Conservation (phyloP, 2,329 filamentous ascomycete species). For the Aspergillus terreus region DNA sequence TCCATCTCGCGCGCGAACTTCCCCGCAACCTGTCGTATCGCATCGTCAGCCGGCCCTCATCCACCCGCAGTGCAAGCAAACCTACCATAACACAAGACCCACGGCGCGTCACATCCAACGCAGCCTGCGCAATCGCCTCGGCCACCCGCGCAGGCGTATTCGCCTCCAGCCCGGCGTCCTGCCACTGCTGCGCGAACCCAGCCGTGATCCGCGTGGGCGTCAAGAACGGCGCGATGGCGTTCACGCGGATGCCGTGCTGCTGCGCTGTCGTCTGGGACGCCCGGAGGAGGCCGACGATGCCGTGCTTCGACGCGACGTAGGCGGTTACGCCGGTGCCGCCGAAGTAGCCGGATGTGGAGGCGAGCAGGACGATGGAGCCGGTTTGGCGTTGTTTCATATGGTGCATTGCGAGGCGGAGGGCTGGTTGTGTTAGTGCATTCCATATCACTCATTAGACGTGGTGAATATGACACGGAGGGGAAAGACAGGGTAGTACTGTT, state of each 20-base stretch:
- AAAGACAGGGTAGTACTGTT: slow-evolving; percentile 35
- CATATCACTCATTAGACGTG: too few relatives aligned
- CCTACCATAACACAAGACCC: slow-evolving; percentile 27
- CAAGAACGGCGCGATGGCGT: slow-evolving; percentile 48
- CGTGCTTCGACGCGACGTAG: slow-evolving; percentile 45
- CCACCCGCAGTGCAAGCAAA: background rate
- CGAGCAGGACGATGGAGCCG: slow-evolving; percentile 40
- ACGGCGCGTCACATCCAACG: slow-evolving; percentile 25
- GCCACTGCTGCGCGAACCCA: slow-evolving; percentile 38
- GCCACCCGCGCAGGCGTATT: slow-evolving; percentile 45
- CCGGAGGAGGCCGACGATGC: slow-evolving; percentile 38
- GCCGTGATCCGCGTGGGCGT: slow-evolving; percentile 45
- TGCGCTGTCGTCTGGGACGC: slow-evolving; percentile 34
- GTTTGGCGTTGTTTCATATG: slow-evolving; percentile 19
- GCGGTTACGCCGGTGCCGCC: slow-evolving; percentile 41
- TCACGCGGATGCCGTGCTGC: slow-evolving; percentile 37
- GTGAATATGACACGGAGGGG: background rate
- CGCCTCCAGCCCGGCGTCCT: slow-evolving; percentile 35
- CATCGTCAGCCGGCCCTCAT: background rate
- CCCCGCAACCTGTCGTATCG: slow-evolving; percentile 16
- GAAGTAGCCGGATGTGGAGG: slow-evolving; percentile 44
- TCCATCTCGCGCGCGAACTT: slow-evolving; percentile 20
- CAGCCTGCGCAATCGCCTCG: slow-evolving; percentile 37
- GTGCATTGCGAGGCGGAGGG: slow-evolving; percentile 27
- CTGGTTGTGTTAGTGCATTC: slow-evolving; percentile 14